Evolutionary conservation across 495 filamentous ascomycete species (phyloP), one percentile per base, ranked within the genome.

Genomic region (Penicillium coprophilum): DNA sequence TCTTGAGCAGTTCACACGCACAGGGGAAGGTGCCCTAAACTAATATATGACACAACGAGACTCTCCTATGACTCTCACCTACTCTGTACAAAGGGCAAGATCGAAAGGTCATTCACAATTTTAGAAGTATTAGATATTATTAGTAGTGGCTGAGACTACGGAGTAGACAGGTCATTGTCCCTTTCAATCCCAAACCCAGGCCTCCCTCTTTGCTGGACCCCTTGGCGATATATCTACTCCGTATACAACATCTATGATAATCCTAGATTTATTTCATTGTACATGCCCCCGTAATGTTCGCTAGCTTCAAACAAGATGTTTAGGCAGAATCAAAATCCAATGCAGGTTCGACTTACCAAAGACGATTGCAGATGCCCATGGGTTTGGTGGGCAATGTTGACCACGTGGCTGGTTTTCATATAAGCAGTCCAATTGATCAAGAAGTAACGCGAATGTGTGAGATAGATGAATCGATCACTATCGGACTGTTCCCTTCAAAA

Each of bases 341-440:
- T 7, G 11, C 34, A 17, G 12, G 8, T 52, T 52, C 23, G 24
- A 40, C 21, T 39, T 51, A 23, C 24, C 13, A 24, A 43, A 41
- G 50, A 52, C 50, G 38, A 24, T 20, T 52, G 36, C 38, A 15
- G 17, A 24, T 50, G 19, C 38, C 31, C 17, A 24, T 15, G 5
- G 38, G 17, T 28, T 52, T 20, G 38, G 36, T 15, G 24, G 15
- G 9, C 21, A 39, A 12, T 20, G 21, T 28, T 19, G 11, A 39
- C 38, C 50, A 40, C n/a, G 50, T 43, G 38, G 50, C 38, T 27
- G 6, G 30, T 39, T 24, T 40, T 28, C 23, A 17, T 51, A 51
- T 39, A 39, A 39, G 40, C 13, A 12, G 20, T 28, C 23, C 13
- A 2, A 46, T 27, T 27, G 15, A 30, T 28, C 4, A 6, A n/a